phyloP scores from a whole-genome alignment of 2,329 filamentous ascomycete genomes.

The Teratosphaeria gauchensis region DNA sequence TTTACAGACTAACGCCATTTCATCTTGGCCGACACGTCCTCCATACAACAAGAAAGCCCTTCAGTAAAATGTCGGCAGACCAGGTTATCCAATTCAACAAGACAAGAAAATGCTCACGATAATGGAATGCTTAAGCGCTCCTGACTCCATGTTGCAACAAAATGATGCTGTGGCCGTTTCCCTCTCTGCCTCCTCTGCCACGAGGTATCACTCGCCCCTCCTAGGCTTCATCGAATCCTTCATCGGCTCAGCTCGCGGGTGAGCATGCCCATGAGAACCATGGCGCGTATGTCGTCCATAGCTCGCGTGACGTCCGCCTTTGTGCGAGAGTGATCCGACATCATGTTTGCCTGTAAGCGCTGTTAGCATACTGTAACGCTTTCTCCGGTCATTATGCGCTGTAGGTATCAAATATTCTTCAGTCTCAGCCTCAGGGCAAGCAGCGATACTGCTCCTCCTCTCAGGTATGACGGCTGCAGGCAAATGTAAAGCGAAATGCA shows the following conservation, averaged over 20 bases:
- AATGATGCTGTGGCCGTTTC: neutral
- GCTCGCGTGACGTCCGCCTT: slow-evolving; percentile 5
- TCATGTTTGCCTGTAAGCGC: slow-evolving; percentile 38
- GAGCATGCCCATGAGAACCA: slow-evolving; percentile 7
- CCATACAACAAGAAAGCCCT: neutral
- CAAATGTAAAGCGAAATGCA: neutral
- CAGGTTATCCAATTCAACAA: neutral
- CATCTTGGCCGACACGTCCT: neutral
- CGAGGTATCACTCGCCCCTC: slow-evolving; percentile 6
- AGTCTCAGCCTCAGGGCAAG: neutral
- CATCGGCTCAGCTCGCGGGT: slow-evolving; percentile 7
- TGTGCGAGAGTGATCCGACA: slow-evolving; percentile 35
- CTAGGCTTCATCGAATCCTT: slow-evolving; percentile 7
- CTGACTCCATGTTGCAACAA: neutral
- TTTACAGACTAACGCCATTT: neutral
- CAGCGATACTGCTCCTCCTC: neutral
- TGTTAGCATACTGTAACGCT: slow-evolving; percentile 1
- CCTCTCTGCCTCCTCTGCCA: neutral
- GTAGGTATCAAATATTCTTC: neutral
- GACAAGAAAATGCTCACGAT: neutral
- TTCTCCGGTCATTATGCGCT: neutral
- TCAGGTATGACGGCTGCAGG: neutral
- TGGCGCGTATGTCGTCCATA: neutral
- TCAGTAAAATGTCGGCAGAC: neutral
- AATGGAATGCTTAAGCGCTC: neutral